These are phyloP conservation scores for Pontederia paniculata DNA, from an alignment of 176 grass and related monocot genomes.

Conservation along the genomic window DNA sequence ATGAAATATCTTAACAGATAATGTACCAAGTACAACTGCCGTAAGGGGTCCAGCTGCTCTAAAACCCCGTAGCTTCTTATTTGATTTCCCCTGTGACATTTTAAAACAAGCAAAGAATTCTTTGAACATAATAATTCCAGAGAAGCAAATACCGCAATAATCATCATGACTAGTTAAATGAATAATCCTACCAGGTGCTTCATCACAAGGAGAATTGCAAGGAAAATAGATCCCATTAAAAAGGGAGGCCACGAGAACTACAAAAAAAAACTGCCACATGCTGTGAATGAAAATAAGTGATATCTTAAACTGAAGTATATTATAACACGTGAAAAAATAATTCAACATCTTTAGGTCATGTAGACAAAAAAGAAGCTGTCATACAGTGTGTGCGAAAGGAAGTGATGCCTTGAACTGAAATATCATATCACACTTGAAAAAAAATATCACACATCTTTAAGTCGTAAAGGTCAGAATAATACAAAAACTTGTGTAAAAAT, in stretches of 20 bases:
- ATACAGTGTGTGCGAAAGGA: background rate
- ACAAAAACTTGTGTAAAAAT: too few relatives aligned
- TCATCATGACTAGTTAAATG: background rate
- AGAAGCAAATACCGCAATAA: background rate
- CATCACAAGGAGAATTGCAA: slow-evolving; percentile 71
- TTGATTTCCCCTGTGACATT: slow-evolving; percentile 68
- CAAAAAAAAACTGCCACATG: slow-evolving; percentile 22
- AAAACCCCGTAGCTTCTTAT: slow-evolving; percentile 53
- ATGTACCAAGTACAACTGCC: slow-evolving; percentile 76
- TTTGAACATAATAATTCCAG: slow-evolving; percentile 1
- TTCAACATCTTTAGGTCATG: slow-evolving; percentile 27
- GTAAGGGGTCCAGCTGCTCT: slow-evolving; percentile 82
- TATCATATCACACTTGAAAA: background rate
- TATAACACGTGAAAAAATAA: background rate
- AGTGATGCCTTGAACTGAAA: background rate
- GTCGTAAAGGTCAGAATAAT: slow-evolving; percentile 30
- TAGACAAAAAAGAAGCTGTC: slow-evolving; percentile 38
- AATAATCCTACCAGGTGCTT: slow-evolving; percentile 47
- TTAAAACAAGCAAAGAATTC: slow-evolving; percentile 13
- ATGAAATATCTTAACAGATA: slow-evolving; percentile 86
- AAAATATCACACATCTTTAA: background rate
- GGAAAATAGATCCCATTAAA: slow-evolving; percentile 72
- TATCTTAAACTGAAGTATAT: background rate
- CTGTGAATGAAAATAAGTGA: background rate
- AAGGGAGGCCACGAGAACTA: slow-evolving; percentile 93